Evolutionary conservation across 805 yeast species (phyloP), one percentile per base, ranked within the genome.

Genomic region (Diddensiella transvaalensis): DNA sequence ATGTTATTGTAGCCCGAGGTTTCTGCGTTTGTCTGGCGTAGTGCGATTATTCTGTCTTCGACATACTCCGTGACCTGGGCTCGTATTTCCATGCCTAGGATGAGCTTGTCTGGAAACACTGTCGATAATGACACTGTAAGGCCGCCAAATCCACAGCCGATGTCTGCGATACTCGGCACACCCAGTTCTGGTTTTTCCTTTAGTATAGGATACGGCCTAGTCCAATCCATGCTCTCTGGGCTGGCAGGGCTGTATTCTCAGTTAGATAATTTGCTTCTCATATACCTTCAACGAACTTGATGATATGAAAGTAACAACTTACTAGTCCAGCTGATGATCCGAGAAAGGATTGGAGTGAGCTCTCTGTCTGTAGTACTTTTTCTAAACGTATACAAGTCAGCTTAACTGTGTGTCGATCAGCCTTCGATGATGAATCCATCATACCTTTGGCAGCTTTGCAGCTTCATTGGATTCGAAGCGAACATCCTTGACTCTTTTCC

Each of bases 121-220:
- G 89, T 85, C 3, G 96, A 83, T 48, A 93, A 74, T 46, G 87
- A 85, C 30, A 85, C 81, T 58, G 87, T 66, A 50, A 93, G 73
- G 0, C 99, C 99, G 46, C 99, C 99, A 65, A 87, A 93, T 1
- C 99, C 99, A 70, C 99, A 93, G 5, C 99, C 99, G 50, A 93
- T 79, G 64, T 93, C 99, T 3, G 98, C 98, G 46, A 93, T 84
- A 48, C 65, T 62, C 1, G 65, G 65, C 21, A 33, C 36, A 10
- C 49, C 51, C 5, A 44, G 33, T 39, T 87, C 89, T 18, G 89
- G 96, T 10, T 69, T 56, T 15, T 49, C 39, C 10, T 69, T 54
- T 70, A 58, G 76, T 76, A 74, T 71, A 3, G 96, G 97, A 60
- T 82, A 91, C 45, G 85, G 69, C 60, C 72, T 77, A 1, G 75